phyloP scores from a whole-genome alignment of 441 rosid genomes.

The Pelargonium fulgidum region DNA sequence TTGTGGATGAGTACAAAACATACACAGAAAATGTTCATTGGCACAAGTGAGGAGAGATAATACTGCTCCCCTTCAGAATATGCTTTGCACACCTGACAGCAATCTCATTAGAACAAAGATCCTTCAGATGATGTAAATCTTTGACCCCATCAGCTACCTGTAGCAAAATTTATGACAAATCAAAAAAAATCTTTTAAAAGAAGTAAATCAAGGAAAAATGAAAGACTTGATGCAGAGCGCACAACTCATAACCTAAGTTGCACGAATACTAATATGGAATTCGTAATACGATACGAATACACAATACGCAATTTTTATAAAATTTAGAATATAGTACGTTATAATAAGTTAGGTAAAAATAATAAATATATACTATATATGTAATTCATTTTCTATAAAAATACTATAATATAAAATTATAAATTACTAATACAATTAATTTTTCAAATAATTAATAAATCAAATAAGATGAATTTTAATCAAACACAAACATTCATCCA shows the following conservation, averaged over 20 bases:
- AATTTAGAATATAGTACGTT: too few relatives aligned
- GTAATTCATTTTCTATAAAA: too few relatives aligned
- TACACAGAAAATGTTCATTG: neutral
- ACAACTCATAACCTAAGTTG: neutral
- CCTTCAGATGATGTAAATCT: constrained; percentile 93
- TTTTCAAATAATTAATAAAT: too few relatives aligned
- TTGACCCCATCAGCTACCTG: constrained; percentile 92
- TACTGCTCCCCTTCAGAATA: constrained; percentile 64
- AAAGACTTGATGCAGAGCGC: neutral
- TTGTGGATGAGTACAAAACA: neutral
- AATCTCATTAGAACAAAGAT: constrained; percentile 87
- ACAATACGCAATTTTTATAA: too few relatives aligned
- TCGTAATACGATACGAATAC: too few relatives aligned
- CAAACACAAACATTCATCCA: too few relatives aligned
- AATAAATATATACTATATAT: too few relatives aligned
- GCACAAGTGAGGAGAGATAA: constrained; percentile 8
- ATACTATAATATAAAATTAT: too few relatives aligned
- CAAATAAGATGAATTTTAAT: too few relatives aligned
- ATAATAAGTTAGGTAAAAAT: too few relatives aligned
- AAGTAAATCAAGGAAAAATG: neutral
- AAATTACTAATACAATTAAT: too few relatives aligned
- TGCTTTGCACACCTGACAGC: constrained; percentile 90
- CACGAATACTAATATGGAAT: too few relatives aligned
- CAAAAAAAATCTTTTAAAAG: constrained; percentile 9
- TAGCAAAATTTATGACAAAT: constrained; percentile 19